phyloP scores from a whole-genome alignment of 2,329 filamentous ascomycete genomes.

The Alternaria sp. region DNA sequence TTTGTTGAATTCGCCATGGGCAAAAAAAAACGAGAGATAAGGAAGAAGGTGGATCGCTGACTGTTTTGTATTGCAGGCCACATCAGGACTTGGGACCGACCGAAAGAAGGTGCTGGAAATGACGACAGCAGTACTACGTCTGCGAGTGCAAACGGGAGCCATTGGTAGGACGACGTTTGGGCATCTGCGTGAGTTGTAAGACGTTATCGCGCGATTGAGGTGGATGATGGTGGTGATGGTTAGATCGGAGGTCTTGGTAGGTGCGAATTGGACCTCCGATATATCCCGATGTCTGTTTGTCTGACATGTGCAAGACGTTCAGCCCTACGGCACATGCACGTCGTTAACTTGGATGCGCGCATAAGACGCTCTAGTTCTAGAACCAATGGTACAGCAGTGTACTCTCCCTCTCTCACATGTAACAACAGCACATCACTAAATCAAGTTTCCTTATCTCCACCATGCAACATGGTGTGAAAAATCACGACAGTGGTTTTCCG shows the following conservation, averaged over 20 bases:
- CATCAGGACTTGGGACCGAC: slow-evolving; percentile 77
- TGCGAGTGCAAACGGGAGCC: slow-evolving; percentile 35
- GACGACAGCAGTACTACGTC: slow-evolving; percentile 43
- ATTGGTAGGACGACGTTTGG: slow-evolving; percentile 13
- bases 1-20: slow-evolving; percentile 28
- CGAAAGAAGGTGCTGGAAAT: slow-evolving; percentile 57
- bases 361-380: slow-evolving; percentile 13
- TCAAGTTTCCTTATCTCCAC: slow-evolving; percentile 23
- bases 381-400: not conserved
- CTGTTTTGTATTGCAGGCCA: slow-evolving; percentile 64
- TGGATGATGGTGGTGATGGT: not conserved
- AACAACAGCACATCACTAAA: not conserved
- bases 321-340: slow-evolving; percentile 28
- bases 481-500: slow-evolving; percentile 12
- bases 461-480: slow-evolving; percentile 11
- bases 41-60: slow-evolving; percentile 33
- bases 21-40: slow-evolving; percentile 23
- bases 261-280: slow-evolving; percentile 13
- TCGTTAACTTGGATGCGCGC: slow-evolving; percentile 11
- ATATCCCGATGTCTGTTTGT: slow-evolving; percentile 22
- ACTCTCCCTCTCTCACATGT: not conserved
- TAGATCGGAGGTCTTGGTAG: slow-evolving; percentile 10
- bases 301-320: slow-evolving; percentile 23
- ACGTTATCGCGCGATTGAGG: slow-evolving; percentile 2
- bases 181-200: not conserved